Evolutionary conservation across 768 basidiomycete genomes (phyloP).

Genomic region (Royoungia palumana): DNA sequence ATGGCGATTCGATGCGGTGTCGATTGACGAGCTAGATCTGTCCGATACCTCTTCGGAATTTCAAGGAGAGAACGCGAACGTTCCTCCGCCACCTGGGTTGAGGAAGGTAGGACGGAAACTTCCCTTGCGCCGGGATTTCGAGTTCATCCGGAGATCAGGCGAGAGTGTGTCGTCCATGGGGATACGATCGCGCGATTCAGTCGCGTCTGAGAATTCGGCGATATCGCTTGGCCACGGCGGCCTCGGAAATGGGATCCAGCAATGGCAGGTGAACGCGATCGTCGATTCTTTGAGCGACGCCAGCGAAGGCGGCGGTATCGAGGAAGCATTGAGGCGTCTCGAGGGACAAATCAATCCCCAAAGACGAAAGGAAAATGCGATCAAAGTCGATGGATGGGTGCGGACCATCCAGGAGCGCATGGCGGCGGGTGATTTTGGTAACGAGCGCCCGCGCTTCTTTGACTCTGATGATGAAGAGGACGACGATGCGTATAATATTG

Average conservation of each 20-base stretch:
- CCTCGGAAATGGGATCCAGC: constrained; percentile 48
- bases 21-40: constrained; percentile 77
- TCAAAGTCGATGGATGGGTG: constrained; percentile 83
- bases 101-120: constrained; percentile 55
- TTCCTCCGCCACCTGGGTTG: constrained; percentile 49
- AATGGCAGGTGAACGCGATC: constrained; percentile 81
- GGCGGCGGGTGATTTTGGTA: constrained; percentile 58
- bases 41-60: constrained; percentile 70
- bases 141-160: constrained; percentile 70
- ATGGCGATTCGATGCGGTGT: constrained; percentile 69
- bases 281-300: constrained; percentile 73
- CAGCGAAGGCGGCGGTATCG: constrained; percentile 74
- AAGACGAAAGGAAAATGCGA: constrained; percentile 64
- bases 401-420: constrained; percentile 65
- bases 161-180: constrained; percentile 79
- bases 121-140: constrained; percentile 75
- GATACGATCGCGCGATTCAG: constrained; percentile 58
- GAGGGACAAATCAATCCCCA: constrained; percentile 84
- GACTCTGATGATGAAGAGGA: constrained; percentile 41
- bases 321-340: constrained; percentile 73
- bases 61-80: constrained; percentile 31
- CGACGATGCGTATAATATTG: constrained; percentile 31
- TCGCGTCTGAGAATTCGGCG: constrained; percentile 43
- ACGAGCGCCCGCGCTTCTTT: constrained; percentile 58
- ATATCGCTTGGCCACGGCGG: constrained; percentile 39